Percentiles rank a stretch among this genome's conserved stretches.
phyloP scores from a whole-genome alignment of 306 rosid genomes.

The Macrotyloma uniflorum region DNA sequence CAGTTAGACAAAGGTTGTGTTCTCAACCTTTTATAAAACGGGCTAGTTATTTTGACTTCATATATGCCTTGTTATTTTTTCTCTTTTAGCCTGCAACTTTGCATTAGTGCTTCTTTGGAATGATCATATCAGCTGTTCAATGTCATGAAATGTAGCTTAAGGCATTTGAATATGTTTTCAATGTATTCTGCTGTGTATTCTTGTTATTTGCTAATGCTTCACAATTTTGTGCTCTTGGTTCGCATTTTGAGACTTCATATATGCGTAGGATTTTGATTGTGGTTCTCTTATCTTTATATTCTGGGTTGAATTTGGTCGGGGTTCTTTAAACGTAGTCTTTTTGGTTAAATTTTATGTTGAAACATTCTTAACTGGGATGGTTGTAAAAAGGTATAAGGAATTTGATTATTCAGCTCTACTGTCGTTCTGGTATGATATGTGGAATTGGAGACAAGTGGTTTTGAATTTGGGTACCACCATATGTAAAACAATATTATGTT shows the following conservation, averaged over 20 bases:
- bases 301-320: background rate
- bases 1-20: background rate
- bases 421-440: background rate
- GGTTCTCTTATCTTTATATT: background rate
- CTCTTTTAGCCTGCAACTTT: background rate
- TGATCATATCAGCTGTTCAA: background rate
- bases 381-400: background rate
- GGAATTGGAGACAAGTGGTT: constrained; percentile 7
- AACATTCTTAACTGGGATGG: background rate
- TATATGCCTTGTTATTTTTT: background rate
- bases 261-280: background rate
- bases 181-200: background rate
- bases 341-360: background rate
- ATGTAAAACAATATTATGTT: background rate
- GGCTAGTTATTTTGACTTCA: background rate
- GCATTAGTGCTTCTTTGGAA: background rate
- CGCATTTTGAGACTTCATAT: background rate
- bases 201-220: background rate
- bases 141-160: background rate
- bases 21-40: background rate
- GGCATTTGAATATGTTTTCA: background rate
- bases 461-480: background rate
- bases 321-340: background rate
- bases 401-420: background rate
- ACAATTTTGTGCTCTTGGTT: background rate